Percentiles rank a stretch among this genome's conserved stretches.
Conservation (phyloP, 805 yeast species). For the Teunomyces panamensis region DNA sequence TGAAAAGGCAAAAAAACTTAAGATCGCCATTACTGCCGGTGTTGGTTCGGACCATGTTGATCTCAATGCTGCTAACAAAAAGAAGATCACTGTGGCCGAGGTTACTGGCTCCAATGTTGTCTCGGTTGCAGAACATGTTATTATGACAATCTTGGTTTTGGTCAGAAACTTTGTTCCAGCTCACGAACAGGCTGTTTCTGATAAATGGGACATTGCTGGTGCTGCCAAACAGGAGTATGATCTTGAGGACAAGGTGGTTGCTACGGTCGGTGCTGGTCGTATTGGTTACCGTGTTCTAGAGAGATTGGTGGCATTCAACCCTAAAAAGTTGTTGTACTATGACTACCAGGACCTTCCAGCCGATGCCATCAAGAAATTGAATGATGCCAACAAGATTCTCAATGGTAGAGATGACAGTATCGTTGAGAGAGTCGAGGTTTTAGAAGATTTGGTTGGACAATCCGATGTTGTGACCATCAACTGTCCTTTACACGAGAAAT, state of each 20-base stretch:
- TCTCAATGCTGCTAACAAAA: conserved; percentile 62
- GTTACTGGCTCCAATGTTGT: conserved; percentile 81
- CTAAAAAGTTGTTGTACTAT: conserved; percentile 68
- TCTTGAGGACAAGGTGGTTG: conserved; percentile 69
- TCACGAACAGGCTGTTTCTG: conserved; percentile 60
- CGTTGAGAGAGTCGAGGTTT: conserved; percentile 54
- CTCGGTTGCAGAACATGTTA: conserved; percentile 78
- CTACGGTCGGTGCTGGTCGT: conserved; percentile 82
- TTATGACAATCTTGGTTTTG: conserved; percentile 68
- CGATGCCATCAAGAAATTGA: conserved; percentile 43
- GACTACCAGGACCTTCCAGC: conserved; percentile 69
- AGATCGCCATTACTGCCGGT: conserved; percentile 74
- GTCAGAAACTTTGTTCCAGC: conserved; percentile 80
- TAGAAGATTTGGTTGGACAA: conserved; percentile 64
- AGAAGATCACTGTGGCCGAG: conserved; percentile 66
- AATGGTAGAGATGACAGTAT: conserved; percentile 57
- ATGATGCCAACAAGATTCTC: conserved; percentile 32
- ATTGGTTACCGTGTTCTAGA: conserved; percentile 76
- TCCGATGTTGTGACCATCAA: conserved; percentile 76
- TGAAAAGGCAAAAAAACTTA: conserved; percentile 66
- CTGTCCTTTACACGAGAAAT: conserved; percentile 71
- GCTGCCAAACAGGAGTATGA: conserved; percentile 73
- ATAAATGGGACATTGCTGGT: conserved; percentile 72
- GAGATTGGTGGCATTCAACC: conserved; percentile 69
- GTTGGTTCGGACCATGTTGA: conserved; percentile 84